Evolutionary conservation across 306 rosid species (phyloP).

Genomic region (Prunus mongolica): DNA sequence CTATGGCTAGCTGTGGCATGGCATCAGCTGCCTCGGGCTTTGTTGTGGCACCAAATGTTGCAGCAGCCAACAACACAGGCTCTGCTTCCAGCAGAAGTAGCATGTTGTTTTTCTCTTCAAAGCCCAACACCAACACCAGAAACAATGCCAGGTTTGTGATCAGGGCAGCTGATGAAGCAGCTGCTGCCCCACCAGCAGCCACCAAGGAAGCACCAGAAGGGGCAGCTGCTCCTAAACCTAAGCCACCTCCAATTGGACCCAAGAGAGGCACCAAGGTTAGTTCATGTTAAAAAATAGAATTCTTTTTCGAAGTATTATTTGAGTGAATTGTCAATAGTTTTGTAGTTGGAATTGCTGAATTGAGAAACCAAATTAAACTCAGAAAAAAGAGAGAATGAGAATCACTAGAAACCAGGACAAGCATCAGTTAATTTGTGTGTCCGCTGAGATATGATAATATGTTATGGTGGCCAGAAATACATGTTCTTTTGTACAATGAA

Average conservation of each 20-base stretch:
- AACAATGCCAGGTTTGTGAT: conserved; percentile 47
- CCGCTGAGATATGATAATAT: too few species aligned
- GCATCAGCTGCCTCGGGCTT: conserved; percentile 84
- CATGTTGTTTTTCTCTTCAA: conserved; percentile 43
- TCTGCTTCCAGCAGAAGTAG: conserved; percentile 26
- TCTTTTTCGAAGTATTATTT: not conserved
- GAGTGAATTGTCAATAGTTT: not conserved
- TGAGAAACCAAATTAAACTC: not conserved
- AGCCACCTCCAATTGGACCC: conserved; percentile 92
- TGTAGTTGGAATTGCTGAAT: not conserved
- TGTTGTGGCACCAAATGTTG: conserved; percentile 44
- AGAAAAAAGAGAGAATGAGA: not conserved
- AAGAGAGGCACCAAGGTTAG: conserved; percentile 82
- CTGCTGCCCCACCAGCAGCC: conserved; percentile 41
- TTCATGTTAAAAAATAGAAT: not conserved
- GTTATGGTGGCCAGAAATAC: not conserved
- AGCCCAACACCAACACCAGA: conserved; percentile 19
- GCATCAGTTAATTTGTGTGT: not conserved
- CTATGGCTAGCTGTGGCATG: conserved; percentile 54
- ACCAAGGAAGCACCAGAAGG: conserved; percentile 34
- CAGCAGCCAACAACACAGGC: conserved; percentile 23
- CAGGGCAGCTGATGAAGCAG: conserved; percentile 57
- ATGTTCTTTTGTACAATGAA: not conserved
- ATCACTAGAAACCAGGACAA: not conserved
- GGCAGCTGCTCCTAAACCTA: conserved; percentile 47